These are phyloP conservation scores for Sonneratia caseolaris DNA, from an alignment of 345 rosid species.

Conservation along the genomic window DNA sequence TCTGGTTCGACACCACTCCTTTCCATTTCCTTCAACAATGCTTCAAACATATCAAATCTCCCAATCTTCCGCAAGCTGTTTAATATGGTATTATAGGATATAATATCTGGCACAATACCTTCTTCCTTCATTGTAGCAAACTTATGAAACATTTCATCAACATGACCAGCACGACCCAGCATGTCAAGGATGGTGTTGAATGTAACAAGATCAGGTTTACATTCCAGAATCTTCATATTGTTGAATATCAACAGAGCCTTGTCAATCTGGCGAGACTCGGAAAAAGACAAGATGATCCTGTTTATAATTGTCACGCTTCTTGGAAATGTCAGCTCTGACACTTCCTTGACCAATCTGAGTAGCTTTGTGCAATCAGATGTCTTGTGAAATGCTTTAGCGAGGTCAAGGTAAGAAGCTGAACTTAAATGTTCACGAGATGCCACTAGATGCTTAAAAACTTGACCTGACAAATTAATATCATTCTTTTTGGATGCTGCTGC, in stretches of 20 bases:
- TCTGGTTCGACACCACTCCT: constrained; percentile 49
- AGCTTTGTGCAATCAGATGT: constrained; percentile 28
- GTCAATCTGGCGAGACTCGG: constrained; percentile 53
- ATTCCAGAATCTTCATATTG: constrained; percentile 31
- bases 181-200: constrained; percentile 62
- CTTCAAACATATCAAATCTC: constrained; percentile 52
- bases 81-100: constrained; percentile 65
- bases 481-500: constrained; percentile 26
- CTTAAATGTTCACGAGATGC: constrained; percentile 32
- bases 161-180: constrained; percentile 49
- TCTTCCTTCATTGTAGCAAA: constrained; percentile 59
- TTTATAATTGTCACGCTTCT: constrained; percentile 35
- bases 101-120: constrained; percentile 37
- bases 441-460: constrained; percentile 37
- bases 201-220: constrained; percentile 58
- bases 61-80: constrained; percentile 62
- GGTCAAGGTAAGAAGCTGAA: constrained; percentile 36
- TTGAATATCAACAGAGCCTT: constrained; percentile 52
- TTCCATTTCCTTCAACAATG: constrained; percentile 46
- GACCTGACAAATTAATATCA: constrained; percentile 24
- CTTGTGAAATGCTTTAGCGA: constrained; percentile 50
- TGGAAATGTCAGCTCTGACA: constrained; percentile 32
- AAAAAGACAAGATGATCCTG: constrained; percentile 52
- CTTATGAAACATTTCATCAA: constrained; percentile 45
- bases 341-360: constrained; percentile 37